phyloP scores from a whole-genome alignment of 2,329 filamentous ascomycete genomes.

The Simplicillium aogashimaense region DNA sequence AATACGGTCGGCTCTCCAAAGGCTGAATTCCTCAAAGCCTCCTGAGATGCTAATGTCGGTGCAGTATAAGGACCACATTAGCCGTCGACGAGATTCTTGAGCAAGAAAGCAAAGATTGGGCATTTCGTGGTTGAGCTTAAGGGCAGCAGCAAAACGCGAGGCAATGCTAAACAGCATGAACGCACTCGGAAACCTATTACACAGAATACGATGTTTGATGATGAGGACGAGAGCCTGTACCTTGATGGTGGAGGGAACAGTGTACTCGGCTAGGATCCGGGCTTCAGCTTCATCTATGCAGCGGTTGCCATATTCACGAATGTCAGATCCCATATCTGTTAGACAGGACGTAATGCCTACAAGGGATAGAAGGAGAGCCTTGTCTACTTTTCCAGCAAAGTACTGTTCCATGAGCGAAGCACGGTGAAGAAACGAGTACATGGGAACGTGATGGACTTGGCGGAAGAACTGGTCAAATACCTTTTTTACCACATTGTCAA shows the following conservation, averaged over 20 bases:
- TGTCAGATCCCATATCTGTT: constrained; percentile 42
- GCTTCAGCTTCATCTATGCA: constrained; percentile 46
- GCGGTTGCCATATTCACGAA: constrained; percentile 39
- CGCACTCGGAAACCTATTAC: constrained; percentile 31
- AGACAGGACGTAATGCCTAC: constrained; percentile 47
- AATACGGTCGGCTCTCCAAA: constrained; percentile 30
- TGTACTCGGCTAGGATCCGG: constrained; percentile 41
- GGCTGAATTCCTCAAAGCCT: constrained; percentile 33
- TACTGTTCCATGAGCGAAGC: constrained; percentile 51
- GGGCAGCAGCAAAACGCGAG: constrained; percentile 30
- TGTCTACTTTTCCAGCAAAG: constrained; percentile 45
- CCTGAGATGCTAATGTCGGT: constrained; percentile 31
- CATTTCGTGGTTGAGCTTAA: constrained; percentile 32
- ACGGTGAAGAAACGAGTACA: constrained; percentile 48
- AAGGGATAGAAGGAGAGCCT: constrained; percentile 40
- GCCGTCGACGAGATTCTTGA: constrained; percentile 29
- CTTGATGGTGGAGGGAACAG: constrained; percentile 46
- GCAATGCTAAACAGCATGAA: constrained; percentile 34
- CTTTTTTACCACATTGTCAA: constrained; percentile 38
- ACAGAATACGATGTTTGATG: constrained; percentile 33
- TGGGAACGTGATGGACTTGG: constrained; percentile 48
- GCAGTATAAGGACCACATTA: constrained; percentile 35
- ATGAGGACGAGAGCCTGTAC: constrained; percentile 37
- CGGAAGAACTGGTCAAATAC: constrained; percentile 49
- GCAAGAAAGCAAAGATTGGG: constrained; percentile 27